phyloP scores from a whole-genome alignment of 78 protist genomes.

The Dictyostelium citrinum region DNA sequence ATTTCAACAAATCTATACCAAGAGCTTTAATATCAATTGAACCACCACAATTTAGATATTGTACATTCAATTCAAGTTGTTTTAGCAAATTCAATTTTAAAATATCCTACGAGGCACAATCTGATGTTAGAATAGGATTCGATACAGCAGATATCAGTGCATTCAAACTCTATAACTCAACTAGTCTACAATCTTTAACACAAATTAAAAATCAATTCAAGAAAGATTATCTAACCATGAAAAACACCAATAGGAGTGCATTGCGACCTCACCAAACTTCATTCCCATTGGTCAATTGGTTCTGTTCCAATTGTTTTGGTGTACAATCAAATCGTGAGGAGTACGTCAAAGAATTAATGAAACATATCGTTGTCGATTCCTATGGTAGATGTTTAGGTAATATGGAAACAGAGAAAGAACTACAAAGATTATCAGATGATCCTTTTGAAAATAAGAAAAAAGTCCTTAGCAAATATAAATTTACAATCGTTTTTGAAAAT shows the following conservation, averaged over 20 bases:
- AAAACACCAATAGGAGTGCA: neutral
- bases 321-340: neutral
- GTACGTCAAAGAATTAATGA: neutral
- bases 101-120: neutral
- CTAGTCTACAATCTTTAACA: too few species aligned
- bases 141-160: neutral
- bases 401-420: neutral
- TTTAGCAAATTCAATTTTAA: neutral
- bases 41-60: neutral
- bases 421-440: neutral
- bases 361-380: neutral
- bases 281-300: neutral
- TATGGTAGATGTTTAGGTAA: neutral
- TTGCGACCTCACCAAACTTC: neutral
- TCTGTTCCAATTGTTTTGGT: neutral
- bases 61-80: neutral
- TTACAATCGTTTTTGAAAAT: slow-evolving; percentile 36
- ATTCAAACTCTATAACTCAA: too few species aligned
- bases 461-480: neutral
- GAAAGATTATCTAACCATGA: neutral
- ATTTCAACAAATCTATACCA: neutral
- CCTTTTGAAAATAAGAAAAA: neutral
- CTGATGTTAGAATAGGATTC: neutral
- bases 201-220: neutral
- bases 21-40: neutral